phyloP scores from a whole-genome alignment of 805 yeast species.

The Ogataea polymorpha region DNA sequence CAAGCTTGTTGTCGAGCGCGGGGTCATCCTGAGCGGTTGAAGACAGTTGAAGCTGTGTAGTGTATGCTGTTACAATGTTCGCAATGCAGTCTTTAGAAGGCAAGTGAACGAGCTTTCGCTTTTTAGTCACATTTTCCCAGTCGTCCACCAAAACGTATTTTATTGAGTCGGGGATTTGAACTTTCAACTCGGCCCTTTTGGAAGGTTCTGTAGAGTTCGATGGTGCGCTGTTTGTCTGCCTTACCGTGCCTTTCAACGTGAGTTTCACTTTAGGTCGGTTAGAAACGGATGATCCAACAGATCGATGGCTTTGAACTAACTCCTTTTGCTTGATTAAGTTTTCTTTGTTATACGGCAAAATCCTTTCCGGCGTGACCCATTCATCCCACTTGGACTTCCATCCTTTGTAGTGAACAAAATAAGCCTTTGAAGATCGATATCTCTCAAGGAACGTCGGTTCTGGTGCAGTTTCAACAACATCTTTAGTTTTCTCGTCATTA shows the following conservation, averaged over 20 bases:
- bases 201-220: constrained; percentile 1
- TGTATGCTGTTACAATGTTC: constrained; percentile 52
- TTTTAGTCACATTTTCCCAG: constrained; percentile 89
- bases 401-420: constrained; percentile 85
- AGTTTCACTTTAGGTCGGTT: constrained; percentile 1
- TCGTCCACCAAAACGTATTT: constrained; percentile 80
- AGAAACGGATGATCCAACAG: constrained; percentile 9
- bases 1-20: constrained; percentile 50
- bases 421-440: constrained; percentile 30
- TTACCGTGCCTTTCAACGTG: not conserved
- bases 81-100: constrained; percentile 58
- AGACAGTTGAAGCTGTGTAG: constrained; percentile 4
- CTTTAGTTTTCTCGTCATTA: constrained; percentile 33
- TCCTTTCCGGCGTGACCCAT: constrained; percentile 76
- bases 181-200: constrained; percentile 41
- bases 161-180: constrained; percentile 61
- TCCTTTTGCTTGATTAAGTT: constrained; percentile 57
- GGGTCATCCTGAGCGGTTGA: constrained; percentile 40
- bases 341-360: constrained; percentile 66
- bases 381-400: constrained; percentile 98
- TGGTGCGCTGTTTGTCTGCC: constrained; percentile 1
- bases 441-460: constrained; percentile 23
- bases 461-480: constrained; percentile 31
- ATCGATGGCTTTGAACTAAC: constrained; percentile 7
- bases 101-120: constrained; percentile 62